Conservation (phyloP, 2,329 filamentous ascomycete genomes). For the Aureobasidium uvarum region DNA sequence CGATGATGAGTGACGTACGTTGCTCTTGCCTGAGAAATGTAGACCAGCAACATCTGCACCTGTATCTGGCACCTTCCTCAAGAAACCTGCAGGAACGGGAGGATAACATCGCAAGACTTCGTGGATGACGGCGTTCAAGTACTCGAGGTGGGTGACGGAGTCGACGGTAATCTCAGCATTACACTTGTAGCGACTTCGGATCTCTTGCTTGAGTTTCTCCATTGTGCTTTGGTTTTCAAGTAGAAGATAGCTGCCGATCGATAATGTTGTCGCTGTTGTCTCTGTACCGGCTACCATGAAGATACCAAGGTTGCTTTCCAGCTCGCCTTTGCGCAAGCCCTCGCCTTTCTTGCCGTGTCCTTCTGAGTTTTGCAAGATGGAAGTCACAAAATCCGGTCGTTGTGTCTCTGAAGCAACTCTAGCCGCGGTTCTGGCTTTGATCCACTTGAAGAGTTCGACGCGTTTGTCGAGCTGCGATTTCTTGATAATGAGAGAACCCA, state of each 20-base stretch:
- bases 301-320: constrained; percentile 1
- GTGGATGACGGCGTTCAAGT: constrained; percentile 48
- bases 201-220: constrained; percentile 43
- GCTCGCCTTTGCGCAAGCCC: constrained; percentile 2
- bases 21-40: constrained; percentile 33
- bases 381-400: constrained; percentile 32
- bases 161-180: constrained; percentile 35
- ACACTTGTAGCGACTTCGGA: constrained; percentile 43
- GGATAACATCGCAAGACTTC: constrained; percentile 50
- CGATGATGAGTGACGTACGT: constrained; percentile 14
- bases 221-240: constrained; percentile 42
- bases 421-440: constrained; percentile 33
- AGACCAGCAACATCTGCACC: constrained; percentile 35
- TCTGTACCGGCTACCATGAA: constrained; percentile 47
- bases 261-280: constrained; percentile 52
- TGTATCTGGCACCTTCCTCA: constrained; percentile 33
- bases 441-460: constrained; percentile 32
- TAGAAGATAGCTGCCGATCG: constrained; percentile 44
- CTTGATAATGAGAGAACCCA: constrained; percentile 30
- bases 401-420: constrained; percentile 36
- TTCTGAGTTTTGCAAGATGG: constrained; percentile 30
- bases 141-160: constrained; percentile 34
- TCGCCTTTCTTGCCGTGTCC: constrained; percentile 30
- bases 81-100: constrained; percentile 44
- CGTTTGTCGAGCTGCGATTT: constrained; percentile 30